A percentile compares a stretch with the other conserved stretches of the same genome.
Conservation (phyloP, 768 basidiomycete species). For the Tulasnella sp. region DNA sequence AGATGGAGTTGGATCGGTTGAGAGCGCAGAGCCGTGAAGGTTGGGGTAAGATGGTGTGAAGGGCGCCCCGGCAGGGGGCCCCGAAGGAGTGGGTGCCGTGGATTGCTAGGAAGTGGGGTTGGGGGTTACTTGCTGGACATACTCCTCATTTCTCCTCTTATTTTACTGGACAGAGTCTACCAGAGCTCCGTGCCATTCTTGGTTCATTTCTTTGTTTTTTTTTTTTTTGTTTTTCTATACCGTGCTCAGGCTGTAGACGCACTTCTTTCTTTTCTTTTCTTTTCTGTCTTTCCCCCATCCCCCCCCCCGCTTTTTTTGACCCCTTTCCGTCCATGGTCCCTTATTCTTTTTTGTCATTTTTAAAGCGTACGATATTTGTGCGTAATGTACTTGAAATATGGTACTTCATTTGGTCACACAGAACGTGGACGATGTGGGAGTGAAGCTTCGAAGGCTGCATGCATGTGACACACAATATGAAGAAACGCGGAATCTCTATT, state of each 20-base stretch:
- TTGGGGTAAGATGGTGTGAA: conserved; percentile 5
- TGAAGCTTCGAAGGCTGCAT: too few relatives aligned
- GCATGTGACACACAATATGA: too few relatives aligned
- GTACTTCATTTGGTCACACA: background rate
- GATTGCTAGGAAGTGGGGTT: background rate
- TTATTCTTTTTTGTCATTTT: background rate
- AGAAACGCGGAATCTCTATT: too few relatives aligned
- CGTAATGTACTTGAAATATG: background rate
- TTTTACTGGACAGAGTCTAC: background rate
- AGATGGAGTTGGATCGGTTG: conserved; percentile 17
- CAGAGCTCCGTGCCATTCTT: background rate
- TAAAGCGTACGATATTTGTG: background rate
- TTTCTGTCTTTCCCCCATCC: too few relatives aligned
- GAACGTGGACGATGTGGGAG: too few relatives aligned
- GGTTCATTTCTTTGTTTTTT: too few relatives aligned
- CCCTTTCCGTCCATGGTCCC: background rate
- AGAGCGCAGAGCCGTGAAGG: background rate
- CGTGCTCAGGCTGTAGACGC: background rate
- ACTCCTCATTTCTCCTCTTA: background rate
- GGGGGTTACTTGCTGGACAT: background rate
- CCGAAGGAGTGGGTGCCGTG: too few relatives aligned
- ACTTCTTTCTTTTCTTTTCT: background rate
- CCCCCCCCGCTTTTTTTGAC: background rate
- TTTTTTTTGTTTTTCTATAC: background rate
- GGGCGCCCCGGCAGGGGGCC: too few relatives aligned